phyloP scores from a whole-genome alignment of 1,284 basidiomycete species.

The Abortiporus biennis region DNA sequence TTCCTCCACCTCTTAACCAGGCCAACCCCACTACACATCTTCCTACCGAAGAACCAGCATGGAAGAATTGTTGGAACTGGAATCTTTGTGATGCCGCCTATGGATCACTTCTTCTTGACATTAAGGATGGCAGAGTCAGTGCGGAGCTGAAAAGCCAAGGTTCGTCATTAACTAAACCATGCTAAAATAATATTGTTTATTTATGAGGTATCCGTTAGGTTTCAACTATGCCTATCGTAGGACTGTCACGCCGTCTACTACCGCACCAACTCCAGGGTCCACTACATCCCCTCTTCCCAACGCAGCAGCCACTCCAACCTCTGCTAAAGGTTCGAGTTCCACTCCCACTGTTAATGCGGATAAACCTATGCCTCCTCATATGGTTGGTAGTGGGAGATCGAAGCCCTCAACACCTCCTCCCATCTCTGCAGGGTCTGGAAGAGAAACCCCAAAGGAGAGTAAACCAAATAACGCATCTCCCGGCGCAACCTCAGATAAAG shows the following conservation, averaged over 20 bases:
- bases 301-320: constrained; percentile 23
- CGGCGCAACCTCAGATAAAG: constrained; percentile 30
- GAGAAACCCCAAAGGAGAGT: constrained; percentile 30
- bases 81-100: constrained; percentile 93
- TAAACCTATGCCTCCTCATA: constrained; percentile 20
- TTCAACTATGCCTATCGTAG: constrained; percentile 95
- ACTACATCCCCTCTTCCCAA: constrained; percentile 29
- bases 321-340: constrained; percentile 24
- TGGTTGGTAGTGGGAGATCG: constrained; percentile 17
- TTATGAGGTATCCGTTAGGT: constrained; percentile 51
- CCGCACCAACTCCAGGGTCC: constrained; percentile 35
- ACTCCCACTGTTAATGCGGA: constrained; percentile 19
- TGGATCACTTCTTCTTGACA: constrained; percentile 82
- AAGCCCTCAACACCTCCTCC: constrained; percentile 22
- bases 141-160: constrained; percentile 92
- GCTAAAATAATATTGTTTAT: background rate
- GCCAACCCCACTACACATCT: constrained; percentile 46
- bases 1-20: constrained; percentile 61
- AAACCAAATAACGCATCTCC: constrained; percentile 28
- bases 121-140: constrained; percentile 88
- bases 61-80: constrained; percentile 99
- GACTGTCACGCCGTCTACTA: constrained; percentile 45
- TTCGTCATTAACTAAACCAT: constrained; percentile 23
- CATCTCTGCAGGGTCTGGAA: constrained; percentile 23
- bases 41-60: constrained; percentile 75